Base-by-base conservation (phyloP, 1,284 basidiomycete genomes). In the Leccinum ambiguum region DNA sequence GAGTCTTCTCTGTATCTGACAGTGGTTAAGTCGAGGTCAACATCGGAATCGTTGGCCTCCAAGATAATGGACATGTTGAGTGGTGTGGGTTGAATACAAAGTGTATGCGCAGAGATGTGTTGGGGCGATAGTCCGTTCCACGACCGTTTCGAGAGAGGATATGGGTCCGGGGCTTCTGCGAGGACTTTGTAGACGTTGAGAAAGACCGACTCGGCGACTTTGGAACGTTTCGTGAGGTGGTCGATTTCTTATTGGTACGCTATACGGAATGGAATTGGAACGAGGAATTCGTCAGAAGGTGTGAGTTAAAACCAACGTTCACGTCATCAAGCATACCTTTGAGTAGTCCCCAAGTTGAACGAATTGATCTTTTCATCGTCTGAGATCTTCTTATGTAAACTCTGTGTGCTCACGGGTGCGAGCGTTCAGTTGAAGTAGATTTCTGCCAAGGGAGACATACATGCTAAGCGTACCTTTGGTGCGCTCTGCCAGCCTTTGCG, bases 181-280 rank as follows among this genome's bases (percentile, higher is more conserved):
- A 99, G 78, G 26, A 96, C 87, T 76, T 97, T 97, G 83, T 97
- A 97, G 13, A 96, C 89, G 70, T 90, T 93, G 39, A 98, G 81
- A 78, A 99, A 97, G 0, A 95, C 93, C 72, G 92, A 96, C 80
- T 99, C 97, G 2, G 96, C 91, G n/a, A 85, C 79, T 75, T 97
- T 98, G 39, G 91, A 93, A 7, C 97, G 89, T 69, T 94, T 93
- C 0, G 96, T 98, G 66, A 99, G 86, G 71, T 82, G 90, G 79
- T 99, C 97, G 67, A 99, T 98, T 79, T 99, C 97, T 7, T 90
- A 84, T 79, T 99, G 97, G 80, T 99, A 98, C 4, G 94, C 95
- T 94, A 39, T 59, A 11, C 14, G 41, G 41, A 41, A 41, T 41
- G 41, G 41, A 41, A 41, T 41, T 41, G 41, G 41, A 41, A 54